Conservation (phyloP, 768 basidiomycete species). For the Leccinellum luteum region DNA sequence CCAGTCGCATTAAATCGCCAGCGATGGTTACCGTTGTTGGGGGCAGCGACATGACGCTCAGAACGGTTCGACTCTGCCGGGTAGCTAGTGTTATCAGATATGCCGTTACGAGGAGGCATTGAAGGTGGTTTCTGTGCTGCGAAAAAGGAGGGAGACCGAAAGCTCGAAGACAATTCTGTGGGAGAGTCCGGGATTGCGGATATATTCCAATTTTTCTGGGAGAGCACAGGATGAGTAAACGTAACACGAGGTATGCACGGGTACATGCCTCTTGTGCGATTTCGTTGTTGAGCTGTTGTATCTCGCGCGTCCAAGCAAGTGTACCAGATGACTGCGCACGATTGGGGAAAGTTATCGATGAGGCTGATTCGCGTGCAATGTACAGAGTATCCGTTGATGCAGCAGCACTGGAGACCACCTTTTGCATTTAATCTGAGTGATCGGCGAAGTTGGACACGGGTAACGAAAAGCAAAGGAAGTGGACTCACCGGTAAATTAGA, state of each 20-base stretch:
- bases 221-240: slow-evolving; percentile 15
- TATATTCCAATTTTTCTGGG: slow-evolving; percentile 47
- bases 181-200: slow-evolving; percentile 39
- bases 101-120: slow-evolving; percentile 49
- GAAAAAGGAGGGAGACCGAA: slow-evolving; percentile 30
- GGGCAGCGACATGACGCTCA: slow-evolving; percentile 38
- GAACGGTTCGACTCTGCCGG: slow-evolving; percentile 29
- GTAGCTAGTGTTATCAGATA: slow-evolving; percentile 22
- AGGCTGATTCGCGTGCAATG: slow-evolving; percentile 36
- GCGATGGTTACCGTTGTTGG: slow-evolving; percentile 41
- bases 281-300: slow-evolving; percentile 32
- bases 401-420: slow-evolving; percentile 60
- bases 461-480: slow-evolving; percentile 12
- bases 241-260: slow-evolving; percentile 26
- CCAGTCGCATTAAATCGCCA: slow-evolving; percentile 67
- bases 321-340: slow-evolving; percentile 33
- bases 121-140: slow-evolving; percentile 38
- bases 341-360: slow-evolving; percentile 29
- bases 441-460: slow-evolving; percentile 23
- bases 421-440: slow-evolving; percentile 60
- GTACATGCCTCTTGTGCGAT: slow-evolving; percentile 45
- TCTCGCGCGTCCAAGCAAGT: slow-evolving; percentile 52
- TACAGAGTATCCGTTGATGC: slow-evolving; percentile 36
- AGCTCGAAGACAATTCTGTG: slow-evolving; percentile 33
- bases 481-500: slow-evolving; percentile 48